phyloP scores from a whole-genome alignment of 331 rosid genomes.

The Arachis monticola region DNA sequence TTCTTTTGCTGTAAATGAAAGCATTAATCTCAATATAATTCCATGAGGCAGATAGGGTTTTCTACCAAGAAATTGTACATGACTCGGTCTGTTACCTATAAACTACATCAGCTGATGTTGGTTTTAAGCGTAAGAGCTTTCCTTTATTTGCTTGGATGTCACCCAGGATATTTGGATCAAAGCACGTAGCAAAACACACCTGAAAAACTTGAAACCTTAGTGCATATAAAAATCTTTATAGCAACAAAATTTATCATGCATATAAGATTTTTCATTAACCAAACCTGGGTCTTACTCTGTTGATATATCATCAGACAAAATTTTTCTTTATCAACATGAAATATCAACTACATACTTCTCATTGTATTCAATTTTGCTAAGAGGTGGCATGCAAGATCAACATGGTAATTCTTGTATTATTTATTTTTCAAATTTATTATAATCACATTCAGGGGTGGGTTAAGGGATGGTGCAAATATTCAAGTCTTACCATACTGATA shows the following conservation, averaged over 20 bases:
- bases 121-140: constrained; percentile 74
- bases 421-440: neutral
- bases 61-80: neutral
- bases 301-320: neutral
- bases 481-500: constrained; percentile 31
- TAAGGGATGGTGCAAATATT: constrained; percentile 20
- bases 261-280: constrained; percentile 1
- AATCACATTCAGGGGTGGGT: constrained; percentile 14
- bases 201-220: constrained; percentile 46
- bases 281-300: constrained; percentile 1
- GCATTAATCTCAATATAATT: neutral
- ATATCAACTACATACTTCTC: constrained; percentile 17
- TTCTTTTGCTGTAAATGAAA: neutral
- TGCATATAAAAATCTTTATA: constrained; percentile 17
- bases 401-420: constrained; percentile 22
- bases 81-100: constrained; percentile 59
- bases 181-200: constrained; percentile 99
- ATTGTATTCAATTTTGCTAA: constrained; percentile 13
- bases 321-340: neutral
- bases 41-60: neutral
- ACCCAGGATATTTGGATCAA: constrained; percentile 78
- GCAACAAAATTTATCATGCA: constrained; percentile 17
- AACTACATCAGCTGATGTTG: constrained; percentile 77
- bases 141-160: constrained; percentile 75
- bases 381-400: constrained; percentile 1